These are phyloP conservation scores for Bathelium albidoporum DNA, from an alignment of 495 filamentous ascomycete species.

Conservation along the genomic window DNA sequence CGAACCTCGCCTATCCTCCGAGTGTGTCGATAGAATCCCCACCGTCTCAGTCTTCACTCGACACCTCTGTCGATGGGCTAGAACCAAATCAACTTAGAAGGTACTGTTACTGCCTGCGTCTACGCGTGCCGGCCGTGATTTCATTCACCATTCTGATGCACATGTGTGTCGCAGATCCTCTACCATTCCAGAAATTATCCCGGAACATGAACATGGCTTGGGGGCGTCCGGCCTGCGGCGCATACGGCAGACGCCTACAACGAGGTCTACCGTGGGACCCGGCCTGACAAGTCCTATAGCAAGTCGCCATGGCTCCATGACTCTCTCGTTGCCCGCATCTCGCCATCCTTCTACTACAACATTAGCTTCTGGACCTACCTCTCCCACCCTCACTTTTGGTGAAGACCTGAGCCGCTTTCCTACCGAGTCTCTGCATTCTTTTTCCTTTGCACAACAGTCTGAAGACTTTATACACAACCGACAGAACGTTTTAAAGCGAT, in stretches of 20 bases:
- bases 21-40: background rate
- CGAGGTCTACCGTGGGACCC: slow-evolving; percentile 11
- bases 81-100: background rate
- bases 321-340: slow-evolving; percentile 35
- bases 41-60: background rate
- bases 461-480: slow-evolving; percentile 82
- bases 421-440: slow-evolving; percentile 92
- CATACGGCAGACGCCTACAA: slow-evolving; percentile 69
- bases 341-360: slow-evolving; percentile 45
- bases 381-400: slow-evolving; percentile 55
- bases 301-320: slow-evolving; percentile 39
- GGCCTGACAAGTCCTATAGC: slow-evolving; percentile 39
- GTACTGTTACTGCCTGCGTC: background rate
- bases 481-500: slow-evolving; percentile 86
- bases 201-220: slow-evolving; percentile 52
- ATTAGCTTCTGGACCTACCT: slow-evolving; percentile 49
- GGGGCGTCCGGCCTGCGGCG: slow-evolving; percentile 72
- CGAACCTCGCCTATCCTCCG: background rate
- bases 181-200: slow-evolving; percentile 30
- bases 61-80: background rate
- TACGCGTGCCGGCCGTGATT: background rate
- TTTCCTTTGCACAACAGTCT: slow-evolving; percentile 94
- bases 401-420: slow-evolving; percentile 91
- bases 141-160: background rate
- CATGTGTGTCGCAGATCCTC: background rate